These are phyloP conservation scores for Debaryomyces coudertii DNA, from an alignment of 1,139 yeast genomes.

Conservation along the genomic window DNA sequence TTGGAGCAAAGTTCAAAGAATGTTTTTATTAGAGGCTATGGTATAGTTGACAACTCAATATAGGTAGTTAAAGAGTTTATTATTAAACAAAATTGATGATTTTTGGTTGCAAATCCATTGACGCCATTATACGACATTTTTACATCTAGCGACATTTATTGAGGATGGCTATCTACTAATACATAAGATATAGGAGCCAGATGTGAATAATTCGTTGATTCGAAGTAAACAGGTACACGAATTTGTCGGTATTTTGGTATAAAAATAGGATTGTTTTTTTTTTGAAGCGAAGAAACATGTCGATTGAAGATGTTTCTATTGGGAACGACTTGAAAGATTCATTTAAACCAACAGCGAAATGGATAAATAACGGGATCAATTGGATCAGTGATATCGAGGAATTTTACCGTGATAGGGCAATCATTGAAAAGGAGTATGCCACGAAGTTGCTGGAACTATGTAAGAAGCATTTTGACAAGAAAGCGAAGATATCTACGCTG, in stretches of 20 bases:
- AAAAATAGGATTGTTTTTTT: background rate
- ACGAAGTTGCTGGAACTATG: conserved; percentile 65
- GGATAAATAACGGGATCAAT: conserved; percentile 72
- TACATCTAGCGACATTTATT: conserved; percentile 1
- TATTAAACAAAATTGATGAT: too few relatives aligned
- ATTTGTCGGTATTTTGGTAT: background rate
- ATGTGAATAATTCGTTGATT: background rate
- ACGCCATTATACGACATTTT: background rate
- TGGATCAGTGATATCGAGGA: conserved; percentile 80
- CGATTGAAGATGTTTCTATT: conserved; percentile 37
- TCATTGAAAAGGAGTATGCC: conserved; percentile 82
- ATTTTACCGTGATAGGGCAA: conserved; percentile 82
- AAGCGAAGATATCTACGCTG: conserved; percentile 66
- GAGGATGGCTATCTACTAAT: background rate
- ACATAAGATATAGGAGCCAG: background rate
- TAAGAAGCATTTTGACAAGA: conserved; percentile 72
- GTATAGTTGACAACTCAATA: too few relatives aligned
- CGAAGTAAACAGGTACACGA: background rate
- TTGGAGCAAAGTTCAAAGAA: background rate
- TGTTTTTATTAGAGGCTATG: too few relatives aligned
- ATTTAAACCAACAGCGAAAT: conserved; percentile 71
- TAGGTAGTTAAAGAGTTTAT: too few relatives aligned
- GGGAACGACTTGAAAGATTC: conserved; percentile 82
- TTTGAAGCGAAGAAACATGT: conserved; percentile 15
- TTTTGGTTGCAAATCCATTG: background rate